Evolutionary conservation across 345 rosid species (phyloP).

Genomic region (Passiflora organensis): DNA sequence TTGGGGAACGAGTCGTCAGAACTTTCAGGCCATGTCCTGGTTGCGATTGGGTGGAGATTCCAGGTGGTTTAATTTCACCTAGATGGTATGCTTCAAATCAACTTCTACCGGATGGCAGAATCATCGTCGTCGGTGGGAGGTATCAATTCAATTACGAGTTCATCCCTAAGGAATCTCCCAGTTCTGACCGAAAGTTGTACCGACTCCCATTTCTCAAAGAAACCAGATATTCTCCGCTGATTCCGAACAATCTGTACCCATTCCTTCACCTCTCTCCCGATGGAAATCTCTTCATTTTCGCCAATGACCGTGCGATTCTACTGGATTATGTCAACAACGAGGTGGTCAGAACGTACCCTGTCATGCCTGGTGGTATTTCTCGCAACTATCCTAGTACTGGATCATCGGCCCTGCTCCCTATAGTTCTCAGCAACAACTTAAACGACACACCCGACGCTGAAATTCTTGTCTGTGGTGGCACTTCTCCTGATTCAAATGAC

Average conservation of each 20-base stretch:
- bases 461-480: constrained; percentile 21
- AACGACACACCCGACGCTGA: constrained; percentile 6
- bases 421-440: constrained; percentile 7
- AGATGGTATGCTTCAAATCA: constrained; percentile 43
- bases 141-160: constrained; percentile 20
- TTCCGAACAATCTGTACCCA: constrained; percentile 26
- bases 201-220: constrained; percentile 27
- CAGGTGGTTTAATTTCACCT: constrained; percentile 13
- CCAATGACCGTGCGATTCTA: constrained; percentile 20
- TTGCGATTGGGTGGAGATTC: constrained; percentile 20
- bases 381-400: constrained; percentile 29
- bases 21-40: constrained; percentile 5
- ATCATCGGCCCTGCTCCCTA: constrained; percentile 23
- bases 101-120: constrained; percentile 27
- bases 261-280: constrained; percentile 20
- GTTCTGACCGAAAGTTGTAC: constrained; percentile 10
- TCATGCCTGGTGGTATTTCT: constrained; percentile 22
- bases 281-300: constrained; percentile 23
- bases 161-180: constrained; percentile 15
- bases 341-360: constrained; percentile 20
- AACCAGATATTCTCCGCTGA: constrained; percentile 19
- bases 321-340: constrained; percentile 15
- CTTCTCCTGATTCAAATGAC: constrained; percentile 14
- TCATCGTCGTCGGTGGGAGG: constrained; percentile 34
- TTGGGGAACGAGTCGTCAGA: constrained; percentile 21